Evolutionary conservation across 106 monocot genomes (phyloP), one percentile per base, ranked within the genome.

Genomic region (Ottelia alismoides): DNA sequence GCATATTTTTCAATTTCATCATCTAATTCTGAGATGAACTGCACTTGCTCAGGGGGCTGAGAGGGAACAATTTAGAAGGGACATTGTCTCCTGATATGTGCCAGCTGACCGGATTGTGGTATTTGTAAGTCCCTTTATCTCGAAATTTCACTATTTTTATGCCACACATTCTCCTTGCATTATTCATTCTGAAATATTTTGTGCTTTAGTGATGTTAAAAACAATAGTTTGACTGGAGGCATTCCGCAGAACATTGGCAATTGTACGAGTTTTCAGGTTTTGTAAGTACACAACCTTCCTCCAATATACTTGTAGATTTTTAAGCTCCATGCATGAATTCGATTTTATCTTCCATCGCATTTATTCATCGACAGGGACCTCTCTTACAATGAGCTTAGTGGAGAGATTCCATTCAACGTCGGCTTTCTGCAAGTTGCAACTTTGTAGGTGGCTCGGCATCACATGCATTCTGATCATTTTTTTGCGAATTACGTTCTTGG

Each of bases 381-480:
- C 44, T 94, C 94, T 9, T 81, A 94, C 69, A 94, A 94, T 57
- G 56, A 78, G 12, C 45, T 94, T 18, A 69, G 74, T 7, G 94
- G 94, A 29, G 84, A 88, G 72, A 88, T 94, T 51, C 88, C 88
- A 19, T 94, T 74, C 72, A 94, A 94, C 63, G 85, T 94, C 64
- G 94, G 94, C 0, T 94, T 94, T 53, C 51, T 94, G 51, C 94
- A 94, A 85, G 88, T 94, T 60, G 94, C 94, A 22, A 94, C 94
- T 22, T 55, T 94, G 94, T 94, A 79, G 50, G 84, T 56, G n/a
- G n/a, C n/a, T n/a, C n/a, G n/a, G n/a, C n/a, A n/a, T n/a, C n/a
- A n/a, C n/a, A n/a, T n/a, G n/a, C n/a, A n/a, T n/a, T n/a, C n/a
- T n/a, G n/a, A n/a, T n/a, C n/a, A n/a, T n/a, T n/a, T n/a, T n/a